phyloP scores from a whole-genome alignment of 306 rosid species.

The Fragaria vesca region DNA sequence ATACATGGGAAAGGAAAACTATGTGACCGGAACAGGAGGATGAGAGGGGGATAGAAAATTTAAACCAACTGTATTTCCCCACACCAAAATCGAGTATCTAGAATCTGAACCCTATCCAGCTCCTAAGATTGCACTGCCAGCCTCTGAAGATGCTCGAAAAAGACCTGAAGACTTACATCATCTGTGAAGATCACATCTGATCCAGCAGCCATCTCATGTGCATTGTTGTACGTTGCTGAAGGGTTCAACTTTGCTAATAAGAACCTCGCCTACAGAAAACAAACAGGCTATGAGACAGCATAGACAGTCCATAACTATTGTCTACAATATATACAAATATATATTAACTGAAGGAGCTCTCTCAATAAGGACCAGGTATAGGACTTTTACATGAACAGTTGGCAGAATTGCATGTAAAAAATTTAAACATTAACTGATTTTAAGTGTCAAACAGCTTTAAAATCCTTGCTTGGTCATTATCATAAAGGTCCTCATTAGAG shows the following conservation, averaged over 20 bases:
- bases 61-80: conserved; percentile 34
- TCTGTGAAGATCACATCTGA: conserved; percentile 95
- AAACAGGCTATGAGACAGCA: conserved; percentile 4
- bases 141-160: conserved; percentile 96
- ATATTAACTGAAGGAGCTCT: not conserved
- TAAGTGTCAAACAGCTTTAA: not conserved
- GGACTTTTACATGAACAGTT: not conserved
- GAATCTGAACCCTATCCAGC: conserved; percentile 34
- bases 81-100: conserved; percentile 40
- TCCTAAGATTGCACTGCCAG: conserved; percentile 93
- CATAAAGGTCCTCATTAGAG: not conserved
- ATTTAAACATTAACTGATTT: not conserved
- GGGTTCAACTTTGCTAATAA: conserved; percentile 95
- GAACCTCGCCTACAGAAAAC: conserved; percentile 78
- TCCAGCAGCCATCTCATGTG: conserved; percentile 86
- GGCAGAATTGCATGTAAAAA: no score
- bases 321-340: not conserved
- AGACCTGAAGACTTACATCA: conserved; percentile 96
- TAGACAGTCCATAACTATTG: conserved; percentile 5
- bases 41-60: conserved; percentile 17
- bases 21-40: conserved; percentile 38
- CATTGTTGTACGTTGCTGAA: conserved; percentile 86
- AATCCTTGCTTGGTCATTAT: not conserved
- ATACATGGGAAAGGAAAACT: conserved; percentile 49
- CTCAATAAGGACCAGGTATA: not conserved